Conservation (phyloP, 306 rosid genomes). For the Cucumis sativus region DNA sequence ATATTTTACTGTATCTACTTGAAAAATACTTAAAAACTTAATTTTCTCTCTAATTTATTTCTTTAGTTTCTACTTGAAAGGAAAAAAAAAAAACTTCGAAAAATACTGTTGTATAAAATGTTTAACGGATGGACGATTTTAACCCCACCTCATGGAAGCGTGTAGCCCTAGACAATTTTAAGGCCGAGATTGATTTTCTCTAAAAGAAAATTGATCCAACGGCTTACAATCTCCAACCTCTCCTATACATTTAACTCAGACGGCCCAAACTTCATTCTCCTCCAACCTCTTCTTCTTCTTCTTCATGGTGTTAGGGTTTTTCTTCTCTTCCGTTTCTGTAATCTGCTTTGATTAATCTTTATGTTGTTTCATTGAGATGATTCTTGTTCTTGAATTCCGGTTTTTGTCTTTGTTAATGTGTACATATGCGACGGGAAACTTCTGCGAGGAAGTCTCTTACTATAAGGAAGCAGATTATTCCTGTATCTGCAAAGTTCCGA, state of each 20-base stretch:
- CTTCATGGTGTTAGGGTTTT: not conserved
- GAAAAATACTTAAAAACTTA: no score
- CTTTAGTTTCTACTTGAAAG: no score
- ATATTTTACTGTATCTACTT: no score
- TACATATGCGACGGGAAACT: constrained; percentile 32
- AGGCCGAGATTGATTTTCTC: not conserved
- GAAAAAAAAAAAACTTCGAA: no score
- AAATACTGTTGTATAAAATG: no score
- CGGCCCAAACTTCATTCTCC: not conserved
- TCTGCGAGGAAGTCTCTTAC: constrained; percentile 21
- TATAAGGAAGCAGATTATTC: constrained; percentile 26
- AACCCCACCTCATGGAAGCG: not conserved
- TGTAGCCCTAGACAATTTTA: not conserved
- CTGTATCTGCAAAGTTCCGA: constrained; percentile 39
- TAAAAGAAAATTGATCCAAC: not conserved
- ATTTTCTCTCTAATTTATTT: no score
- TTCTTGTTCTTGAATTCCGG: not conserved
- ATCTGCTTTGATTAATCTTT: not conserved
- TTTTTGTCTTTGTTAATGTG: no score
- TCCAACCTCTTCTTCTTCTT: not conserved
- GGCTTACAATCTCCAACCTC: not conserved
- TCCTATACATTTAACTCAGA: not conserved
- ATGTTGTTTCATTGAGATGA: not conserved
- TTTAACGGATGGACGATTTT: not conserved
- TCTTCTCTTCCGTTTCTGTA: not conserved